phyloP scores from a whole-genome alignment of 202 grass and related monocot genomes.

The Elaeis oleifera region DNA sequence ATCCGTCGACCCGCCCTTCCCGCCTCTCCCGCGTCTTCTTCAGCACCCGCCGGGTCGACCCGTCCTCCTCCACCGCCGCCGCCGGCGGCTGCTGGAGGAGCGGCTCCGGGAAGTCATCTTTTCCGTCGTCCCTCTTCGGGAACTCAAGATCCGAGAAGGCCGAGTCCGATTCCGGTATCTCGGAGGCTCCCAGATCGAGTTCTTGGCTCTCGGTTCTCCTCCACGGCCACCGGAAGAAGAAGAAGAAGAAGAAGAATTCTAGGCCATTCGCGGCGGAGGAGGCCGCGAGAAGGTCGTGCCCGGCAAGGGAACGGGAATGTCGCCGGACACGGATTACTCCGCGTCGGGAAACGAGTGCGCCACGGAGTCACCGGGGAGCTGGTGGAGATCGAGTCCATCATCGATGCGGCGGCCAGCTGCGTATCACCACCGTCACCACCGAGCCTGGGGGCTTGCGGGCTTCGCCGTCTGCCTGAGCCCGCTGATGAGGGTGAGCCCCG shows the following conservation, averaged over 20 bases:
- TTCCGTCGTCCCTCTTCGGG: conserved; percentile 50
- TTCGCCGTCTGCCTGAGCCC: conserved; percentile 77
- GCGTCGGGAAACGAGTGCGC: conserved; percentile 41
- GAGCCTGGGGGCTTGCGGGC: conserved; percentile 17
- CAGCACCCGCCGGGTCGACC: conserved; percentile 50
- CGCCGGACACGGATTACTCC: conserved; percentile 28
- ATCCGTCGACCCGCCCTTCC: conserved; percentile 24
- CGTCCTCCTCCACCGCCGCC: conserved; percentile 7
- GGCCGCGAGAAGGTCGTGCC: conserved; percentile 20
- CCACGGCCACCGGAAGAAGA: conserved; percentile 26
- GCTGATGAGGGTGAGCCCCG: conserved; percentile 35
- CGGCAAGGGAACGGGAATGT: conserved; percentile 45
- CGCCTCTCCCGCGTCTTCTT: conserved; percentile 40
- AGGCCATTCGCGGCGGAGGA: not conserved
- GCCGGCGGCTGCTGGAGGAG: conserved; percentile 33
- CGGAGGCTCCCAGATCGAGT: conserved; percentile 13
- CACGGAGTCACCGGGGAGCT: conserved; percentile 4
- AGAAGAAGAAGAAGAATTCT: conserved; percentile 11
- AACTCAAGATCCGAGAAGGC: conserved; percentile 21
- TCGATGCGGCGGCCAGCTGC: conserved; percentile 29
- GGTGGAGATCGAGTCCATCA: conserved; percentile 38
- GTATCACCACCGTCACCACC: conserved; percentile 25
- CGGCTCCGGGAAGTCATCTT: conserved; percentile 37
- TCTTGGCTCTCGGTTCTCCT: conserved; percentile 49
- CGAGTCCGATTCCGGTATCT: not conserved